Conservation (phyloP, 768 basidiomycete genomes). For the Termitomyces sp. region DNA sequence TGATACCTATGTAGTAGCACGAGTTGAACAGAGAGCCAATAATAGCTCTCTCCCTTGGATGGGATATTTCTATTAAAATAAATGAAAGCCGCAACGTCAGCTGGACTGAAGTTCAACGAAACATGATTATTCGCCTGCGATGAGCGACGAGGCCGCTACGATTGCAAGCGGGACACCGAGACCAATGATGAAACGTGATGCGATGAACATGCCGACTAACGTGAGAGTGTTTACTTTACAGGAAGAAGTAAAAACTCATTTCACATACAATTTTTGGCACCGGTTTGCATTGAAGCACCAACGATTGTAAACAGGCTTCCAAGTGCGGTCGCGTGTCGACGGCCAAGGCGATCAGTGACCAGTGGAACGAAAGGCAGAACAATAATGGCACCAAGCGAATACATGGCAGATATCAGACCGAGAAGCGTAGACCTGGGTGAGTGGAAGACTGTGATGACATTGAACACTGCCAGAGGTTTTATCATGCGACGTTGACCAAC, state of each 20-base stretch:
- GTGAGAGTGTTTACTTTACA: background rate
- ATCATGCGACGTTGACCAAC: constrained; percentile 23
- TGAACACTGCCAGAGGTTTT: background rate
- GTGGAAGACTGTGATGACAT: constrained; percentile 37
- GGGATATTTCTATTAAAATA: constrained; percentile 43
- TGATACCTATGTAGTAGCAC: constrained; percentile 51
- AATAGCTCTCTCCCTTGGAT: constrained; percentile 64
- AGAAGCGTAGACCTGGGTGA: constrained; percentile 45
- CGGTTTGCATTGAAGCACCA: constrained; percentile 39
- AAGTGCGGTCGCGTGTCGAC: constrained; percentile 42
- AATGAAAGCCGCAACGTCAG: background rate
- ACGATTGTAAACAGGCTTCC: constrained; percentile 47
- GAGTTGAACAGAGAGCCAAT: constrained; percentile 61
- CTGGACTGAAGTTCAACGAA: background rate
- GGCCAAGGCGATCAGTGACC: constrained; percentile 44
- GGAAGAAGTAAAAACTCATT: background rate
- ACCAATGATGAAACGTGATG: constrained; percentile 49
- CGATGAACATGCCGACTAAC: constrained; percentile 54
- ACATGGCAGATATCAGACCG: constrained; percentile 52
- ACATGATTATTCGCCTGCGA: constrained; percentile 33
- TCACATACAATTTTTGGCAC: constrained; percentile 40
- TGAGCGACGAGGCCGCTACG: constrained; percentile 60
- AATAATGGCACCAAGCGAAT: constrained; percentile 50
- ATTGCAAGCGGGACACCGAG: constrained; percentile 59
- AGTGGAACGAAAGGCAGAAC: constrained; percentile 48